Evolutionary conservation across 495 filamentous ascomycete species (phyloP).

Genomic region (Aspergillus carlsbadensis): DNA sequence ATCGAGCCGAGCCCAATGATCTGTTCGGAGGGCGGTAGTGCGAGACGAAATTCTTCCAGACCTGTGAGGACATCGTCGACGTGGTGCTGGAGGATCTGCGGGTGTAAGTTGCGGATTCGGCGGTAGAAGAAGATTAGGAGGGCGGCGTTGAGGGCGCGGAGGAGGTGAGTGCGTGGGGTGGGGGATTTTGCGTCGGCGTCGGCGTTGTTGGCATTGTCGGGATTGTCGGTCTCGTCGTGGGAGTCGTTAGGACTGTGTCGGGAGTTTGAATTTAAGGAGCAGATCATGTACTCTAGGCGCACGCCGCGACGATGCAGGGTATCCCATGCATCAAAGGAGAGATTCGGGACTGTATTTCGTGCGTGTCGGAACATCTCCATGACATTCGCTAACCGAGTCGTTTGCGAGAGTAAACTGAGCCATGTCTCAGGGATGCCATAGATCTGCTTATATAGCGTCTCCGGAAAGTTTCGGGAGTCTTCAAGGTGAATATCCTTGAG

Average conservation of each 20-base stretch:
- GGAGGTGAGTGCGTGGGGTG: no score
- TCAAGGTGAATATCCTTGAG: constrained; percentile 36
- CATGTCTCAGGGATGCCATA: constrained; percentile 40
- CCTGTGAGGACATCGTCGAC: constrained; percentile 32
- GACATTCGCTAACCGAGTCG: constrained; percentile 35
- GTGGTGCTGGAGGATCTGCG: constrained; percentile 27
- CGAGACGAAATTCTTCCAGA: constrained; percentile 22
- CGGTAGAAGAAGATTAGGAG: constrained; percentile 38
- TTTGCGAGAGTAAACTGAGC: constrained; percentile 37
- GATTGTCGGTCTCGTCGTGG: no score
- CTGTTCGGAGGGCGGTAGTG: constrained; percentile 16
- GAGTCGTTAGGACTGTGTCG: constrained; percentile 13
- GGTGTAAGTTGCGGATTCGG: constrained; percentile 29
- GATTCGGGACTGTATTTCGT: constrained; percentile 7
- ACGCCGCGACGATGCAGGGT: constrained; percentile 30
- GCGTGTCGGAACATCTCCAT: constrained; percentile 25
- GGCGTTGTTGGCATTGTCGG: no score
- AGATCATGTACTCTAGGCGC: constrained; percentile 36
- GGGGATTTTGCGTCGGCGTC: no score
- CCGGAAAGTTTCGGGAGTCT: constrained; percentile 30
- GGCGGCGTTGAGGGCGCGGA: constrained; percentile 30
- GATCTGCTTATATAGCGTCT: constrained; percentile 33
- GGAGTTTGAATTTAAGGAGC: constrained; percentile 24
- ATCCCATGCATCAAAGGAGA: constrained; percentile 28
- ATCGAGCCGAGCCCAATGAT: constrained; percentile 26